A percentile compares a stretch with the other conserved stretches of the same genome.
Conservation (phyloP, 306 rosid species). For the Cotoneaster glaucophyllus region DNA sequence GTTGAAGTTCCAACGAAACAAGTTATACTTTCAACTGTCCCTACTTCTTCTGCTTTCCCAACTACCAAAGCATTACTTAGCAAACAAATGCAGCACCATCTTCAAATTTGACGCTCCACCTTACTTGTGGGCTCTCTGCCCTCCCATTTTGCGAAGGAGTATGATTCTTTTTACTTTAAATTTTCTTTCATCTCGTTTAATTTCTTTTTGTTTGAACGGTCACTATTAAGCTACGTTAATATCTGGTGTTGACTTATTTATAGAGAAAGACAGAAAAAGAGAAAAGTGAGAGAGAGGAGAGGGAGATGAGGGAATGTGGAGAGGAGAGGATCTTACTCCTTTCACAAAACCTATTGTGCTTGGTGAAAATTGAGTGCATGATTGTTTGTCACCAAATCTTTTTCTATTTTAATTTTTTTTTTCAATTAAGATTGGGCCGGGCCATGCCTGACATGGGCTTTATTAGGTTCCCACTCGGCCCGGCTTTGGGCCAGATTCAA, state of each 20-base stretch:
- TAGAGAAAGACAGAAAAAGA: too few species aligned
- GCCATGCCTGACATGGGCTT: too few species aligned
- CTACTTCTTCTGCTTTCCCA: conserved; percentile 1
- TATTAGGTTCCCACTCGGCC: neutral
- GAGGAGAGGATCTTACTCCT: too few species aligned
- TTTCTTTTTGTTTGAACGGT: too few species aligned
- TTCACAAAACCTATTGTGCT: neutral
- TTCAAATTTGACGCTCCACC: conserved; percentile 1
- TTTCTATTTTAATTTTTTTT: neutral
- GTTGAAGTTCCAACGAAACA: neutral
- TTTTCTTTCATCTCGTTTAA: too few species aligned
- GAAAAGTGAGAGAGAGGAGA: too few species aligned
- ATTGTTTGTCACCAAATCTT: neutral
- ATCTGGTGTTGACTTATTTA: too few species aligned
- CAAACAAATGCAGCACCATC: conserved; percentile 1
- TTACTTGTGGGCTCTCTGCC: neutral
- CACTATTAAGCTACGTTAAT: too few species aligned
- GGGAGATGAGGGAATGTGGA: too few species aligned
- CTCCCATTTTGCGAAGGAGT: too few species aligned
- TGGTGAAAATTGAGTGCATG: neutral
- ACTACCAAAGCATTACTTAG: neutral
- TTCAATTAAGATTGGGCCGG: neutral
- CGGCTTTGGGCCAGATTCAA: neutral
- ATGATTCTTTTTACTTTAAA: fast-evolving
- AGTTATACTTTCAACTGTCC: neutral